phyloP scores from a whole-genome alignment of 2,329 filamentous ascomycete species.

The Neodidymelliopsis sp. region DNA sequence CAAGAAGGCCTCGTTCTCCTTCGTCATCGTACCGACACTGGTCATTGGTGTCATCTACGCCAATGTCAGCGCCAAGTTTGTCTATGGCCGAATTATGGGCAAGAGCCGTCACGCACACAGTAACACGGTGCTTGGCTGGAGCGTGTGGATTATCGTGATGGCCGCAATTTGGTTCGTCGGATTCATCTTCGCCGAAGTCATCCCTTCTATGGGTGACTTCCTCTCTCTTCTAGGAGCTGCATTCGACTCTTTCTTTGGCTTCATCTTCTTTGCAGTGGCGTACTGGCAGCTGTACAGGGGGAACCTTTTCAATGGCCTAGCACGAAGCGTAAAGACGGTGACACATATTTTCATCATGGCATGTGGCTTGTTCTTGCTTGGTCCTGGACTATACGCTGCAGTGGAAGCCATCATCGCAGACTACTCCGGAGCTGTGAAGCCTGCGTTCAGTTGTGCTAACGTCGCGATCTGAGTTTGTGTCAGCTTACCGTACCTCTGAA shows the following conservation, averaged over 20 bases:
- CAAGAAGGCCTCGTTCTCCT: conserved; percentile 88
- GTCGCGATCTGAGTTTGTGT: conserved; percentile 50
- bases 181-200: conserved; percentile 89
- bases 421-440: conserved; percentile 54
- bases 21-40: conserved; percentile 93
- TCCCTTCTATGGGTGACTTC: conserved; percentile 80
- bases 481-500: no score
- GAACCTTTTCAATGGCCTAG: conserved; percentile 58
- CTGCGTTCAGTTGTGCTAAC: conserved; percentile 61
- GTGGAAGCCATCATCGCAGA: conserved; percentile 61
- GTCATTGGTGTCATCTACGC: conserved; percentile 91
- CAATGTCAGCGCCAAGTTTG: conserved; percentile 84
- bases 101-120: conserved; percentile 78
- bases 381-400: conserved; percentile 61
- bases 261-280: conserved; percentile 89
- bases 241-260: conserved; percentile 91
- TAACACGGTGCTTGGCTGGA: conserved; percentile 84
- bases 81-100: conserved; percentile 87
- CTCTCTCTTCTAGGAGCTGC: conserved; percentile 77
- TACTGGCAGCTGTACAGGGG: conserved; percentile 77
- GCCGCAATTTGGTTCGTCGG: conserved; percentile 77
- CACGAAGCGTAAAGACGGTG: conserved; percentile 53
- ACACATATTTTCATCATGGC: conserved; percentile 57
- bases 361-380: conserved; percentile 58
- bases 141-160: conserved; percentile 77